Evolutionary conservation across 345 rosid species (phyloP), one percentile per base, ranked within the genome.

Genomic region (Gynandropsis gynandra): DNA sequence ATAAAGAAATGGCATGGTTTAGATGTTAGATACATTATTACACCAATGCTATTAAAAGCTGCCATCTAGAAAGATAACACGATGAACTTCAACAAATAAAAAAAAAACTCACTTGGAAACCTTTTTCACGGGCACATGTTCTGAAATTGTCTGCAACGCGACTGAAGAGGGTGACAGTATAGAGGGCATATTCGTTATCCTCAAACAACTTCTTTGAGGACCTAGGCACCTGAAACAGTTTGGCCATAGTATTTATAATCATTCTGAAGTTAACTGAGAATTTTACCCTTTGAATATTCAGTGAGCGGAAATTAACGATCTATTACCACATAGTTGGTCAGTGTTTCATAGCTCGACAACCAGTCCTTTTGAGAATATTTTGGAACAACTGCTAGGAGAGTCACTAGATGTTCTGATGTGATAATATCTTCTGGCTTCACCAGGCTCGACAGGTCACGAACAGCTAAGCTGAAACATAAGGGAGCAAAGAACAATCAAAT

Each of bases 351-450:
- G 69, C 75, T 81, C 38, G 87, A 83, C 60, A 88, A 58, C 99
- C 99, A 93, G 56, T 93, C 99, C 74, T 93, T 93, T 68, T 93
- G 99, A 3, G 99, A 93, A 66, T 93, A 93, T 70, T 88, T 83
- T 52, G 99, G 83, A 65, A 88, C 74, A 69, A 88, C 33, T 39
- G 95, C 92, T 19, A 88, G 89, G 49, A 93, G 97, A 55, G 97
- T 88, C 42, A 66, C 73, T 3, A 88, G 79, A 68, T 93, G 83
- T 64, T 93, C 99, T 34, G 99, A 88, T 19, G 60, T 45, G 34
- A 93, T 48, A 56, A 93, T 75, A 76, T 93, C 97, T 66, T 78
- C 94, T 21, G 89, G 85, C 69, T 93, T 88, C 58, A 93, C 99
- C 64, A 88, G 63, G 78, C 64, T 77, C 39, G 99, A 88, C 50